phyloP scores from a whole-genome alignment of 1,284 basidiomycete species.

The Puccinia polysora region DNA sequence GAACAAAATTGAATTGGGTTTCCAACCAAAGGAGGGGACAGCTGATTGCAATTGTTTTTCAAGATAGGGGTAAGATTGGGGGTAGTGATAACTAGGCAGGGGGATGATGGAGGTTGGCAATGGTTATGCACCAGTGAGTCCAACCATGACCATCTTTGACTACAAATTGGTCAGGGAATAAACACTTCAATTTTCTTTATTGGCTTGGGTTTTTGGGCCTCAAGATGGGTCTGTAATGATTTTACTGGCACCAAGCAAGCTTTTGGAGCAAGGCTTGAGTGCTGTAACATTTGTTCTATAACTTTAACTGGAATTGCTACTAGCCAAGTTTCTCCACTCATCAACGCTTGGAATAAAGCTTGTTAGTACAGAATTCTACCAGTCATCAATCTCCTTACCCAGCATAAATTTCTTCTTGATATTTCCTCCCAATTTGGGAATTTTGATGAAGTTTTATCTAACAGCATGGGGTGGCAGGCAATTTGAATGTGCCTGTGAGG shows the following conservation, averaged over 20 bases:
- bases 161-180: conserved; percentile 3
- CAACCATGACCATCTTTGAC: not conserved
- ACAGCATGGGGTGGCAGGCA: not conserved
- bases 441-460: conserved; percentile 6
- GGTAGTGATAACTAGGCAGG: not conserved
- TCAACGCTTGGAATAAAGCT: conserved; percentile 51
- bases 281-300: conserved; percentile 7
- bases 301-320: conserved; percentile 20
- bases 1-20: too few species aligned
- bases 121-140: not conserved
- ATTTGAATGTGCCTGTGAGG: conserved; percentile 19
- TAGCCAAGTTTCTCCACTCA: conserved; percentile 44
- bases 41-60: too few species aligned
- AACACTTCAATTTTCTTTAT: not conserved
- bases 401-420: conserved; percentile 56
- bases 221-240: not conserved
- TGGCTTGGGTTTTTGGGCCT: not conserved
- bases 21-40: too few species aligned
- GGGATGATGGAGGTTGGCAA: not conserved
- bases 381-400: conserved; percentile 56
- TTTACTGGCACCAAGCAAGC: not conserved
- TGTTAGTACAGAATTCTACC: conserved; percentile 56
- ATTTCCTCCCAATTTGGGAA: conserved; percentile 54
- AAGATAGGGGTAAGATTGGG: too few species aligned
- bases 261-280: not conserved